Evolutionary conservation across 495 filamentous ascomycete genomes (phyloP).

Genomic region (Rusavskia elegans): DNA sequence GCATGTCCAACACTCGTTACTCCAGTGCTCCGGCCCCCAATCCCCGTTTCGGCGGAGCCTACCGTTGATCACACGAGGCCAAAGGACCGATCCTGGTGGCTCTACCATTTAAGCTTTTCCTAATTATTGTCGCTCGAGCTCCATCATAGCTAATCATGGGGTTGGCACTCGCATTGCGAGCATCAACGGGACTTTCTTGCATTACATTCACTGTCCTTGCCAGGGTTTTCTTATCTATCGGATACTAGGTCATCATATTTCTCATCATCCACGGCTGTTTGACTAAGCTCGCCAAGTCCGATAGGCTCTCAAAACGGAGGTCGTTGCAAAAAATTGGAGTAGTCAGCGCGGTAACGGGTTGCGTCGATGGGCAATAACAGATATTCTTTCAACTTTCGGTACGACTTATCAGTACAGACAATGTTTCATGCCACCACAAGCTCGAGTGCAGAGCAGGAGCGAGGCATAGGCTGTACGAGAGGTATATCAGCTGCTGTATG

Average conservation of each 20-base stretch:
- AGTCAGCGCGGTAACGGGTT: background rate
- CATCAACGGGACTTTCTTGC: background rate
- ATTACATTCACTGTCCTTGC: background rate
- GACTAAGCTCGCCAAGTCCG: background rate
- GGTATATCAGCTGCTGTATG: background rate
- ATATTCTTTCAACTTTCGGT: background rate
- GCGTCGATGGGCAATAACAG: background rate
- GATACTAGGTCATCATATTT: constrained; percentile 3
- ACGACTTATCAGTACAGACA: background rate
- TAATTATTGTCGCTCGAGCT: too few species aligned
- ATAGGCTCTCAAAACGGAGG: background rate
- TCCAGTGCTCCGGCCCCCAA: constrained; percentile 38
- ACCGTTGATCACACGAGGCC: constrained; percentile 23
- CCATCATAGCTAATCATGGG: too few species aligned
- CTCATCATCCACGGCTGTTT: background rate
- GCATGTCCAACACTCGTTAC: constrained; percentile 42
- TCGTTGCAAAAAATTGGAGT: background rate
- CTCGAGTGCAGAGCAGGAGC: background rate
- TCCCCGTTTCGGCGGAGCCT: constrained; percentile 30
- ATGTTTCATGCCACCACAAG: background rate
- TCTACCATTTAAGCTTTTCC: background rate
- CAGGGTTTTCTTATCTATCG: background rate
- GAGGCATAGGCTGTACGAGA: background rate
- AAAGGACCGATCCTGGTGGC: background rate
- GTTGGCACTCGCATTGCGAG: too few species aligned